These are phyloP conservation scores for Alternaria rosae DNA, from an alignment of 2,329 filamentous ascomycete genomes.

Conservation along the genomic window DNA sequence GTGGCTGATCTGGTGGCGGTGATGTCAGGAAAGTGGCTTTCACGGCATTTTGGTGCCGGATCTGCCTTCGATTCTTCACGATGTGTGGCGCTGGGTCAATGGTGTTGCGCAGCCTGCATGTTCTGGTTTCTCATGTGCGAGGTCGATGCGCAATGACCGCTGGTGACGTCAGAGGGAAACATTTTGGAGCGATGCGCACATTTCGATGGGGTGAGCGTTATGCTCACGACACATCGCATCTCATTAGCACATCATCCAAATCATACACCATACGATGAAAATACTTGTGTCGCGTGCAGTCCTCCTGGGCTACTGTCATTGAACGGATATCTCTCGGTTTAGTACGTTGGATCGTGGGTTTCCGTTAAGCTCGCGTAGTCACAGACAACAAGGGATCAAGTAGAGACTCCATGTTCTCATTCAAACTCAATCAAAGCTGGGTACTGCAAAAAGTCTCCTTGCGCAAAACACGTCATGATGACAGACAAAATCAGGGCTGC, in stretches of 20 bases:
- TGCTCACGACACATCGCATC: not conserved
- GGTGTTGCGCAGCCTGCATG: not conserved
- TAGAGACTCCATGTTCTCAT: not conserved
- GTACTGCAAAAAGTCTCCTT: not conserved
- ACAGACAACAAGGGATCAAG: not conserved
- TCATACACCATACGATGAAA: not conserved
- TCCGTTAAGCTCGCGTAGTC: not conserved
- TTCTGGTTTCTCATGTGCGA: not conserved
- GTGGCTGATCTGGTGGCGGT: conserved; percentile 13
- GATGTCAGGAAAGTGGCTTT: conserved; percentile 21
- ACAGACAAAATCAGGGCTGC: not conserved
- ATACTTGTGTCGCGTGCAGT: not conserved
- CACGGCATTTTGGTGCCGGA: conserved; percentile 2
- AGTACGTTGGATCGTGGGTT: not conserved
- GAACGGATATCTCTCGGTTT: not conserved
- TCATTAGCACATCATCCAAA: not conserved
- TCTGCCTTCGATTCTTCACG: conserved; percentile 6
- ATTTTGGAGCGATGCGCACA: not conserved
- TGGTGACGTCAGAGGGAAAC: conserved; percentile 7
- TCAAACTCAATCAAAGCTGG: not conserved
- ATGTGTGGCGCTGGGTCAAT: not conserved
- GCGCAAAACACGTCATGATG: not conserved
- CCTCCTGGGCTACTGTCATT: not conserved
- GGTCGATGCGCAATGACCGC: not conserved
- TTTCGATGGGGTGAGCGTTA: not conserved